phyloP scores from a whole-genome alignment of 345 rosid species.

The Acer yangbiense region DNA sequence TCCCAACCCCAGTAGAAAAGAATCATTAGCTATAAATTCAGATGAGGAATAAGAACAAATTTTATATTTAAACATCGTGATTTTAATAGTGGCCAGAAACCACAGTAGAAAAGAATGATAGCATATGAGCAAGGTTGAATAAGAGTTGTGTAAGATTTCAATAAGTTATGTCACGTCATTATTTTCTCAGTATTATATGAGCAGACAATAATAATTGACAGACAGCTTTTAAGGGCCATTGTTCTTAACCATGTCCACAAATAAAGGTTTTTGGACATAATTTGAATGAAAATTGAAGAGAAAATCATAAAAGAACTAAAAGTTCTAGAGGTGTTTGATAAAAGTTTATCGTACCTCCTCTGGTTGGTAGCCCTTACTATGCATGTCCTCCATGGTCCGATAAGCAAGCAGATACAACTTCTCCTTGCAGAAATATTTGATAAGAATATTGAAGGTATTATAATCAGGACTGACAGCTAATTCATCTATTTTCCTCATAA shows the following conservation, averaged over 20 bases:
- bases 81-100: background rate
- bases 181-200: background rate
- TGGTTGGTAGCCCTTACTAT: conserved; percentile 72
- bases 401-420: conserved; percentile 81
- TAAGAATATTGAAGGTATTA: conserved; percentile 74
- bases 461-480: conserved; percentile 67
- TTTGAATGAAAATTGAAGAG: background rate
- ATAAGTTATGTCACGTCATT: background rate
- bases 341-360: conserved; percentile 61
- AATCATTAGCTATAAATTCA: background rate
- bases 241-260: background rate
- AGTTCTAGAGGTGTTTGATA: conserved; percentile 2
- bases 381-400: conserved; percentile 78
- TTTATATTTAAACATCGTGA: background rate
- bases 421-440: conserved; percentile 85
- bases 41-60: background rate
- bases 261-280: background rate
- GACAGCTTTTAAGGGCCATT: background rate
- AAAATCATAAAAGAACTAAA: no score
- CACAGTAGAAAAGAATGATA: background rate
- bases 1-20: background rate
- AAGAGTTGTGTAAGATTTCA: background rate
- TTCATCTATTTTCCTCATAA: conserved; percentile 90
- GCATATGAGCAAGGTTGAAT: background rate
- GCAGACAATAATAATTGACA: background rate